phyloP scores from a whole-genome alignment of 306 rosid species.

The Clitoria ternatea region DNA sequence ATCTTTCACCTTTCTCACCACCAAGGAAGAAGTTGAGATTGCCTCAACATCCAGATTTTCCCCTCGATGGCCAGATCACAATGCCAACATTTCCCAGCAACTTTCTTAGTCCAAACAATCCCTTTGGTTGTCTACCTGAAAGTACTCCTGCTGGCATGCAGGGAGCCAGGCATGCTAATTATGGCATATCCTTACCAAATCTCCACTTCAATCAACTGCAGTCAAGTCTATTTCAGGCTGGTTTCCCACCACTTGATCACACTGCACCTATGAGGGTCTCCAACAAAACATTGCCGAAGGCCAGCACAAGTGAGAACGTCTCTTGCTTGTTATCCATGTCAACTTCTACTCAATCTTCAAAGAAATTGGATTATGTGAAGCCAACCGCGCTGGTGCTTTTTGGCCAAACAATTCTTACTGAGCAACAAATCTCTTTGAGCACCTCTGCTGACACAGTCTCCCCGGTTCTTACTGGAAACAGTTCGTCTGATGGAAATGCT shows the following conservation, averaged over 20 bases:
- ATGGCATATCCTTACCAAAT: slow-evolving; percentile 52
- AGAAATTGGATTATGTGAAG: slow-evolving; percentile 46
- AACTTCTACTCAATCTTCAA: slow-evolving; percentile 39
- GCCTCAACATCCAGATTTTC: slow-evolving; percentile 48
- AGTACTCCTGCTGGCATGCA: slow-evolving; percentile 96
- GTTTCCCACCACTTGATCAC: slow-evolving; percentile 39
- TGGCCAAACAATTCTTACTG: slow-evolving; percentile 57
- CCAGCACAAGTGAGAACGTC: slow-evolving; percentile 41
- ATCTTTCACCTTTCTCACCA: slow-evolving; percentile 63
- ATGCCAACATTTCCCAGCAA: slow-evolving; percentile 47
- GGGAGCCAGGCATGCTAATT: slow-evolving; percentile 99
- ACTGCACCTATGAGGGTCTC: slow-evolving; percentile 34
- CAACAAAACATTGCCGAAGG: slow-evolving; percentile 35
- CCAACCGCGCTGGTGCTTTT: slow-evolving; percentile 59
- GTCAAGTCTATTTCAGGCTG: slow-evolving; percentile 40
- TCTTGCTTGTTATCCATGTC: slow-evolving; percentile 58
- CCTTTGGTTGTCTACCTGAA: slow-evolving; percentile 51
- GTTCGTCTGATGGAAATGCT: slow-evolving; percentile 53
- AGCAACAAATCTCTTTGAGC: slow-evolving; percentile 61
- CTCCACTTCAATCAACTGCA: slow-evolving; percentile 57
- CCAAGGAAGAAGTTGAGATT: slow-evolving; percentile 66
- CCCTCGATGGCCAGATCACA: slow-evolving; percentile 47
- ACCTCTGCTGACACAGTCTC: slow-evolving; percentile 54
- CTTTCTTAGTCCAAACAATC: slow-evolving; percentile 43
- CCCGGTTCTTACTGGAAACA: slow-evolving; percentile 43